Conservation (phyloP, 257 asterid genomes). For the Galeopsis tetrahit region DNA sequence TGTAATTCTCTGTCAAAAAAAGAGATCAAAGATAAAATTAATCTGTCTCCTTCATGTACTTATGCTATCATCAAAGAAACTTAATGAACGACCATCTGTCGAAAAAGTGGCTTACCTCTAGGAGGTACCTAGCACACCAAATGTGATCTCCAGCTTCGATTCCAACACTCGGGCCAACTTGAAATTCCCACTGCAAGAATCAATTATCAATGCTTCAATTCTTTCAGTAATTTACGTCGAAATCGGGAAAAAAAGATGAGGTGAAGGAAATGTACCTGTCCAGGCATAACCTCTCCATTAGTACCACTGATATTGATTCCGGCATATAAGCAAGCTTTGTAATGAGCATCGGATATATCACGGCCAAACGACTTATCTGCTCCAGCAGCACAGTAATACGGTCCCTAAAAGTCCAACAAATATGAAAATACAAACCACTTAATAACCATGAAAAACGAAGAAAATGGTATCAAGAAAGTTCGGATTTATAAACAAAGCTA, state of each 20-base stretch:
- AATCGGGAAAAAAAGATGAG: slow-evolving; percentile 1
- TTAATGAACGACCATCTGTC: neutral
- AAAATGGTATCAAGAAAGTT: neutral
- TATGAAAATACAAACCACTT: neutral
- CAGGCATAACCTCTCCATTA: slow-evolving; percentile 99
- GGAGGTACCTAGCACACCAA: slow-evolving; percentile 96
- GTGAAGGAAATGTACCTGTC: slow-evolving; percentile 65
- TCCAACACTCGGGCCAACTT: slow-evolving; percentile 97
- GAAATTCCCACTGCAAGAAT: slow-evolving; percentile 90
- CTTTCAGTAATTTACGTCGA: slow-evolving; percentile 2
- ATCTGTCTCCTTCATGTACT: neutral
- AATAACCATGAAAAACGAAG: neutral
- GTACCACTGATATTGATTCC: slow-evolving; percentile 98
- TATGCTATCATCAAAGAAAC: neutral
- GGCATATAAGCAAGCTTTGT: slow-evolving; percentile 97
- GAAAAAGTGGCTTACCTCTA: slow-evolving; percentile 63
- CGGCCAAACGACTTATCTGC: slow-evolving; percentile 97
- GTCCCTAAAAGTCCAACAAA: slow-evolving; percentile 63
- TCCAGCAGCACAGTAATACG: slow-evolving; percentile 94
- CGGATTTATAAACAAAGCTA: neutral
- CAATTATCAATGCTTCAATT: slow-evolving; percentile 16
- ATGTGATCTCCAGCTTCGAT: slow-evolving; percentile 97
- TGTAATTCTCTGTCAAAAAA: slow-evolving; percentile 78
- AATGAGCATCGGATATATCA: slow-evolving; percentile 96
- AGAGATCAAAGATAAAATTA: neutral